Evolutionary conservation across 768 basidiomycete genomes (phyloP), one percentile per base, ranked within the genome.

Genomic region (Rhizopogon vinicolor): DNA sequence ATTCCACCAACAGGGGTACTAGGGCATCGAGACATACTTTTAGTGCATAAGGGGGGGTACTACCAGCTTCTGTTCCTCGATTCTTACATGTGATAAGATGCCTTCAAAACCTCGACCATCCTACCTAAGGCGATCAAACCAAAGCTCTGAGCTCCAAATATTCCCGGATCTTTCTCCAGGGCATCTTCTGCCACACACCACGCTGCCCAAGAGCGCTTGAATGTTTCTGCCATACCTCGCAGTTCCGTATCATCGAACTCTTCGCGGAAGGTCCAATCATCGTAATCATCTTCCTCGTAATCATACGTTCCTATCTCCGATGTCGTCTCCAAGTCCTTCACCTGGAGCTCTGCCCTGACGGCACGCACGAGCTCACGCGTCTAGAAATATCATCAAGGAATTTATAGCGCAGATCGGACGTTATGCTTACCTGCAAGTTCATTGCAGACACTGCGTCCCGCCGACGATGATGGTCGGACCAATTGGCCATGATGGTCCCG

Each of bases 81-180:
- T 16, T 25, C 16, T 40, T 16, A 40, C 39, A 40, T 40, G 14
- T 16, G 13, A 40, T 40, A 40, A 40, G 39, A 16, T 5, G 7
- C 7, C 52, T 74, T 76, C 25, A 75, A 51, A 35, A 72, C 55
- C 14, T 78, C 76, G 51, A 81, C 60, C 60, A 80, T 69, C 29
- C 67, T 60, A 9, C 74, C 74, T 58, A 80, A 52, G n/a, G 76
- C 77, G n/a, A 81, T 66, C 54, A 77, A 54, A 7, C 79, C 79
- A 48, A 79, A 80, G 58, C 75, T 77, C 57, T 72, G 72, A 7
- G 74, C 63, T 1, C 78, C 78, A 57, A 72, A 80, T 43, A 52
- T 49, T 4, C 19, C 56, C 14, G 65, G 61, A 13, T 70, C 64
- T 0, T 59, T 58, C 44, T 46, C 46, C 14, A 77, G 40, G 9